Base-by-base conservation (phyloP, 352 stramenopile genomes). In the Pythium vanterpoolii region DNA sequence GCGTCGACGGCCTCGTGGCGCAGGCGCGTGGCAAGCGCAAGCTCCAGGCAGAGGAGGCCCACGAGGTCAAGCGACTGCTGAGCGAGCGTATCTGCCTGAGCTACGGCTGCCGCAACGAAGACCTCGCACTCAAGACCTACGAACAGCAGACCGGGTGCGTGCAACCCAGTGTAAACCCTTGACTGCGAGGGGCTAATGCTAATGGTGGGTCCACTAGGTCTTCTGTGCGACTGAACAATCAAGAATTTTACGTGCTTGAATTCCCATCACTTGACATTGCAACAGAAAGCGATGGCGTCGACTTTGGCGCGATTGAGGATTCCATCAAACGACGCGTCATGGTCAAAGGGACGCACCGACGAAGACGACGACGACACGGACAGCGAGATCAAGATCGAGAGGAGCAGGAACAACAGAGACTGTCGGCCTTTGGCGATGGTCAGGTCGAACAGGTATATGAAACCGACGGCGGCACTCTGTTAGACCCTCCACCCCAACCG, bases 91-190 rank as follows among this genome's bases (percentile, higher is more conserved):
- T 93, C 36, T 68, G 82, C 26, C 75, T 74, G 30, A 90, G 77
- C 36, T 76, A 87, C 33, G 83, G 83, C 11, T 74, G 71, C 42
- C 79, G 83, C 28, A 90, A 93, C 48, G 83, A 93, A 62, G 49
- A 68, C 38, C 57, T 89, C 48, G 83, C 76, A 39, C 56, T 93
- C 11, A 60, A 83, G 61, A 74, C 72, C 4, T 91, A 89, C 47
- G 82, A 89, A 49, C 64, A 61, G n/a, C 76, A 83, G 48, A 81
- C 71, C 39, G 79, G 82, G 56, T 77, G 64, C 28, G 40, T 48
- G n/a, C 27, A 21, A 16, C 23, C 13, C 1, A 46, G 4, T 33
- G 13, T 48, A 30, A 2, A 19, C 11, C 5, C 1, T 34, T 19
- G n/a, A 33, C 2, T 4, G 40, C 38, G 3, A 21, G 13, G 5